Conservation (phyloP, 2,329 filamentous ascomycete species). For the Hortaea sp. region DNA sequence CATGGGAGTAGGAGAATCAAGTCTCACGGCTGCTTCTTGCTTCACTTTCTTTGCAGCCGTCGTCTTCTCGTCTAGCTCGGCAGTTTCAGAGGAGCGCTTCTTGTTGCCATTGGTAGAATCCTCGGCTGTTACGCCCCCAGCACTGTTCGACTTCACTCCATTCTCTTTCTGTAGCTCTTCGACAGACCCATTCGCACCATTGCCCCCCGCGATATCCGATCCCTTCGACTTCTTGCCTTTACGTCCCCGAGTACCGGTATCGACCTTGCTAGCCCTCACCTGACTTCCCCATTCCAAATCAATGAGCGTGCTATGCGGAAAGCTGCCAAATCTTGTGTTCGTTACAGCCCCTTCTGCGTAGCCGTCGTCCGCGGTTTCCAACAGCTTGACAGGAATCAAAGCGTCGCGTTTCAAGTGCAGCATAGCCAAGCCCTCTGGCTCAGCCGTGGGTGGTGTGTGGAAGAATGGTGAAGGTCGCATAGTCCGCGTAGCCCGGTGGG, state of each 20-base stretch:
- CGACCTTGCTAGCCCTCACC: constrained; percentile 77
- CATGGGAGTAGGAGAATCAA: background rate
- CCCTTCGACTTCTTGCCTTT: constrained; percentile 47
- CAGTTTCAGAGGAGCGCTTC: background rate
- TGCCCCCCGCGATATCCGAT: constrained; percentile 15
- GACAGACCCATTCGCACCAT: constrained; percentile 18
- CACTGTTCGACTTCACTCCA: constrained; percentile 21
- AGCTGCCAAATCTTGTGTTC: constrained; percentile 88
- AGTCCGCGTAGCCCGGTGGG: no score
- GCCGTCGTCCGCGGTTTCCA: constrained; percentile 28
- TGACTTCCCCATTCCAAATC: constrained; percentile 83
- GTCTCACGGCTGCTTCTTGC: background rate
- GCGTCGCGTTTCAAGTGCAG: constrained; percentile 83
- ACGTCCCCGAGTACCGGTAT: constrained; percentile 79
- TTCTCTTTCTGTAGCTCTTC: constrained; percentile 27
- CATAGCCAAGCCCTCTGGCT: constrained; percentile 62
- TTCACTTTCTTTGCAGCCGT: background rate
- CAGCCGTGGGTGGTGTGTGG: constrained; percentile 53
- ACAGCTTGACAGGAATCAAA: constrained; percentile 60
- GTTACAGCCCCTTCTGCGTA: constrained; percentile 43
- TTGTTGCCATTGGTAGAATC: background rate
- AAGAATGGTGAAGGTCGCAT: constrained; percentile 54
- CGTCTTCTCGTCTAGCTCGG: background rate
- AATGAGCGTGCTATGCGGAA: constrained; percentile 45
- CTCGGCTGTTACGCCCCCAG: constrained; percentile 4